Evolutionary conservation across 1,139 yeast species (phyloP).

Genomic region (Saccharomycopsis hybrid): DNA sequence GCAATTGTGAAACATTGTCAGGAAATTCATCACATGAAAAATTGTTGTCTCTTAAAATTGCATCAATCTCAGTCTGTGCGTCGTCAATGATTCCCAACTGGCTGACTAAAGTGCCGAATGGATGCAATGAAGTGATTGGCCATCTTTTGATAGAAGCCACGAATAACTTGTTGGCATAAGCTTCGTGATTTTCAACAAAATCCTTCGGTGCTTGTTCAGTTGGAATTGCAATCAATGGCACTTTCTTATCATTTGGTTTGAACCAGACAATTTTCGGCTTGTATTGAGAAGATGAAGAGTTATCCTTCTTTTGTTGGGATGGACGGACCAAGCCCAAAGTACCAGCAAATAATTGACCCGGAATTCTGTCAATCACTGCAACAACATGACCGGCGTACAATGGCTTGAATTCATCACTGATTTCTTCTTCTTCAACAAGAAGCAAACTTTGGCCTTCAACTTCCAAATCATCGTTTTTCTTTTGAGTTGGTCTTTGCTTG

Average conservation of each 20-base stretch:
- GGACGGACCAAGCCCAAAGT: constrained; percentile 91
- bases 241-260: constrained; percentile 96
- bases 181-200: constrained; percentile 87
- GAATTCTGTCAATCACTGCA: constrained; percentile 94
- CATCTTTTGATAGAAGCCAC: constrained; percentile 96
- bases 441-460: constrained; percentile 94
- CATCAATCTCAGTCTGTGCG: constrained; percentile 74
- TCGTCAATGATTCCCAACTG: constrained; percentile 80
- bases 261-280: constrained; percentile 96
- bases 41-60: constrained; percentile 87
- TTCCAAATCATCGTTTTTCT: constrained; percentile 96
- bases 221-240: constrained; percentile 95
- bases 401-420: constrained; percentile 88
- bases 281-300: constrained; percentile 47
- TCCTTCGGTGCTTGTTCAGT: constrained; percentile 97
- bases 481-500: constrained; percentile 95
- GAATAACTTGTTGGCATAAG: constrained; percentile 72
- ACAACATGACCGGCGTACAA: constrained; percentile 97
- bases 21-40: constrained; percentile 83
- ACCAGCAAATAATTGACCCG: constrained; percentile 93
- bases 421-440: constrained; percentile 91
- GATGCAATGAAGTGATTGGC: constrained; percentile 98
- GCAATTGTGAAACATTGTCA: constrained; percentile 35
- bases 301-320: constrained; percentile 87
- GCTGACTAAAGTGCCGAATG: constrained; percentile 89